phyloP scores from a whole-genome alignment of 345 rosid species.

The Boechera divaricarpa region DNA sequence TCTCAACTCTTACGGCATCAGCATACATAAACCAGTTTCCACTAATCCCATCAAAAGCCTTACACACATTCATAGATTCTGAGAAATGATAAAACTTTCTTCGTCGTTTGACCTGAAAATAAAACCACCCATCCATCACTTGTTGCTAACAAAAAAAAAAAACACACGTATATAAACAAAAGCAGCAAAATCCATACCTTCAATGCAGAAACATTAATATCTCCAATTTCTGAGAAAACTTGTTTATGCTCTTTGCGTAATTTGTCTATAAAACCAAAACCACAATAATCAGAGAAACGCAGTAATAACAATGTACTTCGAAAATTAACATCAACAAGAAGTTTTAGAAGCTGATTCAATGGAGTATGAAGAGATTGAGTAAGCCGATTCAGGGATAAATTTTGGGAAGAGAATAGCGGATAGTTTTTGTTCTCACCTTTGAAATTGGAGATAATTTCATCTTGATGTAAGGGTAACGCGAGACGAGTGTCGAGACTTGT shows the following conservation, averaged over 20 bases:
- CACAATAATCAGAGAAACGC: not conserved
- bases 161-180: not conserved
- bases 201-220: slow-evolving; percentile 7
- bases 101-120: slow-evolving; percentile 42
- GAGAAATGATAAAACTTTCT: slow-evolving; percentile 56
- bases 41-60: slow-evolving; percentile 53
- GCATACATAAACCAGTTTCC: slow-evolving; percentile 57
- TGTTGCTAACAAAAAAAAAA: not conserved
- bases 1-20: slow-evolving; percentile 53
- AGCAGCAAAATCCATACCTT: slow-evolving; percentile 3
- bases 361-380: not conserved
- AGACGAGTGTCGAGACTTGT: slow-evolving; percentile 68
- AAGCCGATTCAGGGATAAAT: not conserved
- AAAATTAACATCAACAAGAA: not conserved
- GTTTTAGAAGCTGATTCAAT: not conserved
- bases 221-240: slow-evolving; percentile 21
- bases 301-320: not conserved
- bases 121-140: not conserved
- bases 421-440: slow-evolving; percentile 42
- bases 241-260: slow-evolving; percentile 18
- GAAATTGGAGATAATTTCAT: slow-evolving; percentile 68
- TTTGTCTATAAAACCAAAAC: not conserved
- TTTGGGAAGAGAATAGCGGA: not conserved
- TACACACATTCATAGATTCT: slow-evolving; percentile 56
- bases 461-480: slow-evolving; percentile 48